Base-by-base conservation (phyloP, 2,329 filamentous ascomycete genomes). In the Gyromitra esculenta region DNA sequence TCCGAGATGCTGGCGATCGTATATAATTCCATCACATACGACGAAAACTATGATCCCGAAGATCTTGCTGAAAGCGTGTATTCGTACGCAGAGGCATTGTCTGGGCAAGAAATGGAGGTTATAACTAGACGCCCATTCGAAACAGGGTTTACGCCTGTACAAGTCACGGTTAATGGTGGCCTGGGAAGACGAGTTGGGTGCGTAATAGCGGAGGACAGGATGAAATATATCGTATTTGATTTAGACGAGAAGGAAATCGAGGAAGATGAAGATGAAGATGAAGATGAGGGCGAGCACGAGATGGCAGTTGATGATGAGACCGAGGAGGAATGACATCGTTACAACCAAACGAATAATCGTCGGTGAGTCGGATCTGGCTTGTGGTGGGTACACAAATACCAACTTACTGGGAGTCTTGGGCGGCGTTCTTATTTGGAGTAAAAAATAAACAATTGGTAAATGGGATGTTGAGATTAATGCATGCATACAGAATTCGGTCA, bases 171-270 rank as follows among this genome's bases (percentile, higher is more conserved):
- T 25, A 80, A 80, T 57, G 79, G 79, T 5, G 78, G 66, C 9
- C 59, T 64, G 3, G 76, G 70, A 8, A 73, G 79, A 35, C 71
- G 79, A 21, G 74, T 80, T 59, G 79, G 79, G 39, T 79, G 76
- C 35, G 76, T 79, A 15, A 70, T 80, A 48, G 79, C 78, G 43
- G 69, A 76, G 21, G 79, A 80, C 50, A 76, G 73, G 54, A 68
- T 73, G 68, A 78, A 59, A 54, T 80, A 80, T 69, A 67, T 75
- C n/a, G 74, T 80, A 18, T 80, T 80, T 31, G 78, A 79, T 60
- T 65, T 80, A 37, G 79, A 80, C 59, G 60, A 72, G 43, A 62
- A 62, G 50, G 79, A 80, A 50, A 60, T 69, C 35, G 78, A 78
- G 31, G 76, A 72, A 15, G 77, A 57, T 9, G 70, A 68, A 5